These are phyloP conservation scores for Fusarium napiforme DNA, from an alignment of 2,329 filamentous ascomycete species.

Conservation along the genomic window DNA sequence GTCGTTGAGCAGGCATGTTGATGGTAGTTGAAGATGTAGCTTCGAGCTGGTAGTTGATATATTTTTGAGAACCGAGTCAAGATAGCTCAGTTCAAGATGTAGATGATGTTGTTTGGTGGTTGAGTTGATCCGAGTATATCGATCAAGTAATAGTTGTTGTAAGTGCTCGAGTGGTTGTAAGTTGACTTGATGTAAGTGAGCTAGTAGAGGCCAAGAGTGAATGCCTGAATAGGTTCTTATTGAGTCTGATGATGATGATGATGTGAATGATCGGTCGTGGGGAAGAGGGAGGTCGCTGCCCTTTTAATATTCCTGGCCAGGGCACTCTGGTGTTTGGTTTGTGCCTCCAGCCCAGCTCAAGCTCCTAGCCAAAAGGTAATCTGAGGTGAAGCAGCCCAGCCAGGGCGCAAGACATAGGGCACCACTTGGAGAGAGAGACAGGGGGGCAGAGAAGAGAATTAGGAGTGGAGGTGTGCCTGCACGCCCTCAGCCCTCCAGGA, in stretches of 20 bases:
- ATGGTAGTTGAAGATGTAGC: conserved; percentile 31
- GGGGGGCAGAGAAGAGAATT: conserved; percentile 18
- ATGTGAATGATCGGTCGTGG: conserved; percentile 35
- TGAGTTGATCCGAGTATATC: conserved; percentile 17
- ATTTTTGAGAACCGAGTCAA: conserved; percentile 32
- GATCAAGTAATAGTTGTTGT: conserved; percentile 15
- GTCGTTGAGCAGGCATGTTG: conserved; percentile 68
- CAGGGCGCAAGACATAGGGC: conserved; percentile 45
- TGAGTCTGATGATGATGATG: conserved; percentile 39
- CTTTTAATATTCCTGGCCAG: conserved; percentile 47
- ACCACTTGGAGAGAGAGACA: conserved; percentile 36
- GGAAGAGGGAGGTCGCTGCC: conserved; percentile 46
- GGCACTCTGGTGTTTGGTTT: conserved; percentile 47
- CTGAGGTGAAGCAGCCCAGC: conserved; percentile 48
- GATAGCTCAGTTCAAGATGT: conserved; percentile 37
- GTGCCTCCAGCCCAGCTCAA: conserved; percentile 40
- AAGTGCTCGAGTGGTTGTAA: conserved; percentile 26
- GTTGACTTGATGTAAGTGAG: conserved; percentile 4
- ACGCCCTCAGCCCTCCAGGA: conserved; percentile 31
- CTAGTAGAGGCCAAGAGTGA: conserved; percentile 28
- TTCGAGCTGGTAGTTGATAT: conserved; percentile 24
- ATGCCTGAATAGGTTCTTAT: conserved; percentile 33
- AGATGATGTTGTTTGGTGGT: conserved; percentile 20
- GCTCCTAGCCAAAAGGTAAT: conserved; percentile 46
- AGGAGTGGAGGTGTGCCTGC: background rate